Conservation (phyloP, 148 eudicot genomes). For the Rhododendron henanense region DNA sequence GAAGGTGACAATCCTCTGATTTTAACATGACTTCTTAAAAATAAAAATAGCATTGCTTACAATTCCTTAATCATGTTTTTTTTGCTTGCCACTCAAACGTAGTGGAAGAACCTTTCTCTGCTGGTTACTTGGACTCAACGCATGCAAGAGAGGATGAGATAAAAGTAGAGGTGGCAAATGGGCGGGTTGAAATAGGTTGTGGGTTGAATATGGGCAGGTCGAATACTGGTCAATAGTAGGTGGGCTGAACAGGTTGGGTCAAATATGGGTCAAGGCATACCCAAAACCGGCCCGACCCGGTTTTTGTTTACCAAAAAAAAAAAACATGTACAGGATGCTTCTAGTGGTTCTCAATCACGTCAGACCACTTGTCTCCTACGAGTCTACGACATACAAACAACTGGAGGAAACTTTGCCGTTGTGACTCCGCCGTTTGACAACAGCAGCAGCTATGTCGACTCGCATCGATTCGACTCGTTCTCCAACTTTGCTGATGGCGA, state of each 20-base stretch:
- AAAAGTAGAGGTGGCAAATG: background rate
- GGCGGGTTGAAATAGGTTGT: too few relatives aligned
- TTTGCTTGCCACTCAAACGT: background rate
- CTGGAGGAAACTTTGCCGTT: background rate
- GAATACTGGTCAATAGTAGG: too few relatives aligned
- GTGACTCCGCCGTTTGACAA: background rate
- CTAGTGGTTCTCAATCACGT: too few relatives aligned
- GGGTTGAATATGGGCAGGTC: too few relatives aligned
- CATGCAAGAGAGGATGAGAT: background rate
- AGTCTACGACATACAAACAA: too few relatives aligned
- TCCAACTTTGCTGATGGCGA: conserved; percentile 27
- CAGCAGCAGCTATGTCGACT: background rate
- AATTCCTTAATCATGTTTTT: background rate
- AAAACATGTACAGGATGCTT: too few relatives aligned
- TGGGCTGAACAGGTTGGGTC: too few relatives aligned
- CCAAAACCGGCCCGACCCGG: too few relatives aligned
- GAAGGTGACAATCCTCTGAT: conserved; percentile 34
- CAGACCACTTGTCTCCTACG: too few relatives aligned
- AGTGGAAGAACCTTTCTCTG: background rate
- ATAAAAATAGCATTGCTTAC: background rate
- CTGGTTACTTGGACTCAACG: background rate
- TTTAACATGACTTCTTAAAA: background rate
- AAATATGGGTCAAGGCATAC: too few relatives aligned
- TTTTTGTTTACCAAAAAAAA: too few relatives aligned
- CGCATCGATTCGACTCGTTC: conserved; percentile 23